Evolutionary conservation across 2,329 filamentous ascomycete genomes (phyloP).

Genomic region (Emergomyces pasteurianus): DNA sequence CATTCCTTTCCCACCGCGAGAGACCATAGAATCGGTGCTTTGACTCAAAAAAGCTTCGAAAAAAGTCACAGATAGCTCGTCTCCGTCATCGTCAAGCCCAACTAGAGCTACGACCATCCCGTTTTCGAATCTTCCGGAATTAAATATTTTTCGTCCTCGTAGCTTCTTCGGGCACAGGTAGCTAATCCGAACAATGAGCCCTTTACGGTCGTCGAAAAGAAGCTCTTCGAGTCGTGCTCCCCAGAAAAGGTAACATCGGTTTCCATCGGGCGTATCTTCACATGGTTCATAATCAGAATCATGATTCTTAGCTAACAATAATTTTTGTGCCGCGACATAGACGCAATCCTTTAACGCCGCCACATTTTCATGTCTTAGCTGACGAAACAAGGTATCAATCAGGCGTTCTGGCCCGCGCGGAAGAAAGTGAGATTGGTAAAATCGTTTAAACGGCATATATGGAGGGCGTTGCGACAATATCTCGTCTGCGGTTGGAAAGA

Average conservation of each 20-base stretch:
- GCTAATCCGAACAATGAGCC: conserved; percentile 16
- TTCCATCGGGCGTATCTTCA: conserved; percentile 10
- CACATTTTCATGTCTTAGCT: conserved; percentile 13
- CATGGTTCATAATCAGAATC: conserved; percentile 11
- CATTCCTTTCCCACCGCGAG: conserved; percentile 12
- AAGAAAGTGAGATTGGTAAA: conserved; percentile 8
- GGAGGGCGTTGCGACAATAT: conserved; percentile 11
- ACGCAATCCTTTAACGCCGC: conserved; percentile 12
- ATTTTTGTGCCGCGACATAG: conserved; percentile 13
- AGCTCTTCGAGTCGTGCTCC: conserved; percentile 13
- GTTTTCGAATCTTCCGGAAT: conserved; percentile 15
- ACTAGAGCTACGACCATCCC: conserved; percentile 21
- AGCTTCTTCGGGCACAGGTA: conserved; percentile 19
- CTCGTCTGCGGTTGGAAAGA: conserved; percentile 16
- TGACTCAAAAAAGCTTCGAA: conserved; percentile 15
- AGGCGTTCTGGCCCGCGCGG: conserved; percentile 8
- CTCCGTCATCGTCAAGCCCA: conserved; percentile 13
- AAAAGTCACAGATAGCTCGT: conserved; percentile 16
- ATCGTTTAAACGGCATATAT: conserved; percentile 13
- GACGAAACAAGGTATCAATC: conserved; percentile 15
- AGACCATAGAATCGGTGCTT: conserved; percentile 14
- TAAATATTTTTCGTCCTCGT: conserved; percentile 14
- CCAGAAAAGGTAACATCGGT: conserved; percentile 12
- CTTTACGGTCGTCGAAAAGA: conserved; percentile 11
- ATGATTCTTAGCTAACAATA: neutral